phyloP scores from a whole-genome alignment of 805 yeast genomes.

The Myxozyma melibiosi region DNA sequence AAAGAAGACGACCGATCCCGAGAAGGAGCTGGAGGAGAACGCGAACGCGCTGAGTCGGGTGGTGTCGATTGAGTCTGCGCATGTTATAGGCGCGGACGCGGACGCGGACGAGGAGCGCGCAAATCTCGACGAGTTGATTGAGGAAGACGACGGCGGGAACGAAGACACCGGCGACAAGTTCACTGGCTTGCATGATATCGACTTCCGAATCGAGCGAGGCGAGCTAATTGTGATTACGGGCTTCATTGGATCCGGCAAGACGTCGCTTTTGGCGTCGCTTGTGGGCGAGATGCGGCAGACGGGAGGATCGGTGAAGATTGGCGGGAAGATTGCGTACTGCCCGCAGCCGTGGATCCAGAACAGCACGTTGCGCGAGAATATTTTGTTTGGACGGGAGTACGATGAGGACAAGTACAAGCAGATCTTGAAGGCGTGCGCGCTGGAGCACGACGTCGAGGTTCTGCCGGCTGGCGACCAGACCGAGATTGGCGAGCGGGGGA shows the following conservation, averaged over 20 bases:
- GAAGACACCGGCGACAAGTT: background rate
- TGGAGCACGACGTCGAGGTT: constrained; percentile 64
- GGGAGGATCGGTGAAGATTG: constrained; percentile 54
- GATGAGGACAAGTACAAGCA: constrained; percentile 54
- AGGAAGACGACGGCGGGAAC: constrained; percentile 1
- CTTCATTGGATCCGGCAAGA: constrained; percentile 78
- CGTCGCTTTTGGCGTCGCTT: constrained; percentile 69
- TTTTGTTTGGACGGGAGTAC: constrained; percentile 63
- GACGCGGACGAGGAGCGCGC: constrained; percentile 32
- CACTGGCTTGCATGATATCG: constrained; percentile 48
- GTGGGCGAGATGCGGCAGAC: constrained; percentile 68
- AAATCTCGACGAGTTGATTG: constrained; percentile 35
- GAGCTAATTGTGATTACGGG: constrained; percentile 81
- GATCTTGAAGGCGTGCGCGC: constrained; percentile 65
- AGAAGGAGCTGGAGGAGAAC: constrained; percentile 25
- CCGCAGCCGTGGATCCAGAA: constrained; percentile 86
- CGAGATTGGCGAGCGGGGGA: constrained; percentile 89
- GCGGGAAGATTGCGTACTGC: constrained; percentile 57
- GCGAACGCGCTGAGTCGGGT: constrained; percentile 21
- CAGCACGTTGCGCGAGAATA: constrained; percentile 73
- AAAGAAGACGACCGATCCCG: constrained; percentile 13
- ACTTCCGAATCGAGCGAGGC: constrained; percentile 58
- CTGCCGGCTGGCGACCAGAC: constrained; percentile 76
- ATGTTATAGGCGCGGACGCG: constrained; percentile 4
- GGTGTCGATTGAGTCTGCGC: constrained; percentile 38